Conservation (phyloP, 1,284 basidiomycete genomes). For the Trametes hirsuta region DNA sequence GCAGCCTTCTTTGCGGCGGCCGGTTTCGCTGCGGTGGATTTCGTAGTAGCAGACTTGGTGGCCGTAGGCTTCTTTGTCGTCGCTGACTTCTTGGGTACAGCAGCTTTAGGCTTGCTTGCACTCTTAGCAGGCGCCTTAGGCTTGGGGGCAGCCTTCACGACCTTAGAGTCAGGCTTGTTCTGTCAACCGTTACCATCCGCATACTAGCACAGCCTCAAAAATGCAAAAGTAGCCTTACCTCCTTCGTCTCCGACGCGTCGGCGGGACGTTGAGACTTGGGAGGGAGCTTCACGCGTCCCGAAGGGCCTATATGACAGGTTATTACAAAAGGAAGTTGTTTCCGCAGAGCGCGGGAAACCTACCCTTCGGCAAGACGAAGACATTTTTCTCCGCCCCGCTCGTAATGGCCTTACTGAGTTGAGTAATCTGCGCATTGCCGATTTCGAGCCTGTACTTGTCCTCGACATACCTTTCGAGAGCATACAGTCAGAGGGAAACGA, state of each 20-base stretch:
- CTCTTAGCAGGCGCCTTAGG: constrained; percentile 32
- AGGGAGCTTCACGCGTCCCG: constrained; percentile 86
- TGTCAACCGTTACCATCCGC: constrained; percentile 32
- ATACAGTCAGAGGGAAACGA: constrained; percentile 11
- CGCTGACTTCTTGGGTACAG: constrained; percentile 29
- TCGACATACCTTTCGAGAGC: constrained; percentile 64
- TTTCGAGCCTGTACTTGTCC: constrained; percentile 76
- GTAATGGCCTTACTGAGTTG: constrained; percentile 85
- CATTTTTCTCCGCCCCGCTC: constrained; percentile 77
- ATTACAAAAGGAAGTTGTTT: constrained; percentile 6
- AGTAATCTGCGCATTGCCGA: constrained; percentile 76
- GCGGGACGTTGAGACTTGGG: constrained; percentile 57
- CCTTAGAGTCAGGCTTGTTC: constrained; percentile 59
- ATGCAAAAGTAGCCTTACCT: constrained; percentile 48
- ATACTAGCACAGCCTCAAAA: constrained; percentile 6
- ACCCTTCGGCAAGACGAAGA: constrained; percentile 90
- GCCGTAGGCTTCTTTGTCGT: constrained; percentile 27
- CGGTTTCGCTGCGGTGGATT: constrained; percentile 34
- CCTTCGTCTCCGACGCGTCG: constrained; percentile 63
- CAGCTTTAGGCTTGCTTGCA: constrained; percentile 21
- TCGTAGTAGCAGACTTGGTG: constrained; percentile 27
- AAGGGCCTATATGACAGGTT: constrained; percentile 49
- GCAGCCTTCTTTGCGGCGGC: constrained; percentile 23
- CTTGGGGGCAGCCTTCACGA: constrained; percentile 29
- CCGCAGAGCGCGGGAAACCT: constrained; percentile 17